Evolutionary conservation across 1,284 basidiomycete species (phyloP).

Genomic region (Volvariella volvacea): DNA sequence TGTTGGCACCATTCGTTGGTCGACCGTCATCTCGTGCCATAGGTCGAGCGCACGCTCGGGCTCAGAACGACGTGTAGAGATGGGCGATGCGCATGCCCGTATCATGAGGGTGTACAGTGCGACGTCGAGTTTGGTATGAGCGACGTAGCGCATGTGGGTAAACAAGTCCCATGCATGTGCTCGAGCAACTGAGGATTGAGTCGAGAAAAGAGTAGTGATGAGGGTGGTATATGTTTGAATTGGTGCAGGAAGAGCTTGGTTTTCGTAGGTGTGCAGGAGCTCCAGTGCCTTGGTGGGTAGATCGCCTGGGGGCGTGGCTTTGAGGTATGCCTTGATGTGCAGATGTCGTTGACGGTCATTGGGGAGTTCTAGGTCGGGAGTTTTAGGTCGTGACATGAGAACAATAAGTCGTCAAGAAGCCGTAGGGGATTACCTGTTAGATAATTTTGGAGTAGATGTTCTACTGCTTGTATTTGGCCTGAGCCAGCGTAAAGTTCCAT

Average conservation of each 20-base stretch:
- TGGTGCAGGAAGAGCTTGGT: constrained; percentile 47
- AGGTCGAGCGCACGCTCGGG: constrained; percentile 91
- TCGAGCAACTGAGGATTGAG: constrained; percentile 39
- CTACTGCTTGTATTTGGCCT: constrained; percentile 40
- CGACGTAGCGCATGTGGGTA: constrained; percentile 91
- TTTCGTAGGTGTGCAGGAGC: constrained; percentile 62
- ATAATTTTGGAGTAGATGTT: constrained; percentile 37
- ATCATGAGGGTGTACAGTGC: constrained; percentile 86
- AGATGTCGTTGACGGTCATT: constrained; percentile 57
- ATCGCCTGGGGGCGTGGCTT: constrained; percentile 27
- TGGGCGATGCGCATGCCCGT: constrained; percentile 65
- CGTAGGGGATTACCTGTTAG: constrained; percentile 35
- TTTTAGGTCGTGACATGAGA: constrained; percentile 6
- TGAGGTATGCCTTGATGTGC: constrained; percentile 57
- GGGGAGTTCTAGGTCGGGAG: constrained; percentile 30
- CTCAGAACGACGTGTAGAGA: constrained; percentile 41
- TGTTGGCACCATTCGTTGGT: constrained; percentile 57
- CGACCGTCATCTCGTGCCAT: constrained; percentile 86
- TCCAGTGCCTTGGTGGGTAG: constrained; percentile 53
- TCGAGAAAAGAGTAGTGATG: constrained; percentile 56
- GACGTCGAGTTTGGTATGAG: constrained; percentile 77
- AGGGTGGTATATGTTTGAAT: constrained; percentile 59
- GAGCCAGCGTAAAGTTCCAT: constrained; percentile 41
- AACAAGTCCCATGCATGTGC: constrained; percentile 92
- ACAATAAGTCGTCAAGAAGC: not conserved